A percentile compares a stretch with the other conserved stretches of the same genome.
These are phyloP conservation scores for Aquilaria agallochum DNA, from an alignment of 441 rosid genomes.

Conservation along the genomic window DNA sequence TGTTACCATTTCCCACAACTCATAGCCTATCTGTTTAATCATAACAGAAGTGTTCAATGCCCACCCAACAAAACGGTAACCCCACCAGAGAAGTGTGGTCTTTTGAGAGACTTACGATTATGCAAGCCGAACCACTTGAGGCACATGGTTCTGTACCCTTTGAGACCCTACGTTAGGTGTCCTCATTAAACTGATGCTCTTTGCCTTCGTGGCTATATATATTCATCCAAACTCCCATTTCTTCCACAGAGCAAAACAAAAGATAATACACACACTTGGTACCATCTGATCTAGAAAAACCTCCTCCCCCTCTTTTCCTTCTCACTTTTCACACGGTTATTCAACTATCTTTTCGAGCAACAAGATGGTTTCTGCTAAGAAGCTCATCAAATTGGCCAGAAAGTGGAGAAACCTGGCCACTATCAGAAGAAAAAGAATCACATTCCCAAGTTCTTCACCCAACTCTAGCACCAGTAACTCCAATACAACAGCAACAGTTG, in stretches of 20 bases:
- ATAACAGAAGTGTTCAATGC: not conserved
- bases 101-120: no score
- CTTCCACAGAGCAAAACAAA: not conserved
- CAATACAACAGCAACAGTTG: slow-evolving; percentile 12
- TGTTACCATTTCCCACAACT: no score
- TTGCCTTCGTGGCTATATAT: slow-evolving; percentile 1
- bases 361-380: slow-evolving; percentile 25
- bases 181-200: not conserved
- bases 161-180: not conserved
- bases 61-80: not conserved
- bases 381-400: slow-evolving; percentile 25
- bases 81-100: no score
- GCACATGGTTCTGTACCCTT: slow-evolving; percentile 10
- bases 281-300: not conserved
- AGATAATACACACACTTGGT: not conserved
- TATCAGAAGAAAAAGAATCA: slow-evolving; percentile 14
- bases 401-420: slow-evolving; percentile 26
- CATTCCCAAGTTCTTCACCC: slow-evolving; percentile 4
- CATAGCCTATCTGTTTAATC: no score
- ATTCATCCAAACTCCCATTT: slow-evolving; percentile 1
- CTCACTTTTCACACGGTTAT: not conserved
- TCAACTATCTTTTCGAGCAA: not conserved
- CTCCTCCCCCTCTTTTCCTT: not conserved
- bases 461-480: not conserved
- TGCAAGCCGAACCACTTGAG: not conserved